Evolutionary conservation across 2,329 filamentous ascomycete species (phyloP), one percentile per base, ranked within the genome.

Genomic region (Polytolypa hystricis): DNA sequence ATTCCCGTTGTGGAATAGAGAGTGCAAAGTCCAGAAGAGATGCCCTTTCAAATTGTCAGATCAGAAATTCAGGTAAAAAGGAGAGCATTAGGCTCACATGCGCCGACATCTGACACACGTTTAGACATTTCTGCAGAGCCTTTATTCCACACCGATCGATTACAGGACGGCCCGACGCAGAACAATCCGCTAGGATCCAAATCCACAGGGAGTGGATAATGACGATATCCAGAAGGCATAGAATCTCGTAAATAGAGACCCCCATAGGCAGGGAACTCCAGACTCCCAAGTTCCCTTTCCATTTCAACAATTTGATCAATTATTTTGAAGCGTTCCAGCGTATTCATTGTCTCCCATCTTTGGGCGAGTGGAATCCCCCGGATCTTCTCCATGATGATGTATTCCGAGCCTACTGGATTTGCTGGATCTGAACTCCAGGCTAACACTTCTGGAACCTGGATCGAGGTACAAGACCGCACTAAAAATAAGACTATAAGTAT

Each of bases 331-430:
- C 34, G 35, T 6, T 49, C 38, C 26, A 42, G 14, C 2, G 42
- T 37, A 35, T 44, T 44, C 53, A 61, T 59, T 15, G 31, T 43
- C 12, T 42, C 50, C 55, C 52, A 57, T 38, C 21, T 46, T 38
- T 53, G 30, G 27, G 49, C 43, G n/a, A 62, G 44, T 14, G 45
- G 37, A 39, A 58, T 43, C 2, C 61, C 59, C 4, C 35, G 31
- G 4, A 54, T 50, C 39, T 59, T 55, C 46, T 61, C 54, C 52
- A 63, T 60, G 40, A 64, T 56, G 17, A 64, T 62, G 38, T 62
- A 61, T 39, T 62, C 58, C 3, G 48, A 52, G 2, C 57, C 57
- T n/a, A 63, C 52, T 5, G 48, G 35, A 44, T 58, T 61, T 3
- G 52, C 44, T 11, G 45, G 30, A 16, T 49, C 52, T 15, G 54